Evolutionary conservation across 192 early-diverging fungal genomes (phyloP), one percentile per base, ranked within the genome.

Genomic region (Umbelopsis sp.): DNA sequence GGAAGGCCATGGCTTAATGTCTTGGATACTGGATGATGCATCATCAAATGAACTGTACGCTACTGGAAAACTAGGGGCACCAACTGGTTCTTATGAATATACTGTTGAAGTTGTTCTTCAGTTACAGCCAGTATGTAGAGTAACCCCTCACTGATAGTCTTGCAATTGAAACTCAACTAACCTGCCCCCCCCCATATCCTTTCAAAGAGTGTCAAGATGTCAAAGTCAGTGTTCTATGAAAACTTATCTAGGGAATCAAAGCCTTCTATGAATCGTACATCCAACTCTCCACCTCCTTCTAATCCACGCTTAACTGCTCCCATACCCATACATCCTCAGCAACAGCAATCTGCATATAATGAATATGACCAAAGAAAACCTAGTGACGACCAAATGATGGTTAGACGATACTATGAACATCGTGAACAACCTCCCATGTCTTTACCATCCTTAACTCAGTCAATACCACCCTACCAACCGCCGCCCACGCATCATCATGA

Each of bases 1-100:
- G 77, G 77, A 79, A 66, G 77, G 77, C 7, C 77, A 79, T 66
- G 77, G 77, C 24, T 66, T 79, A 20, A 69, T 79, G 70, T 75
- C 73, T 20, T 79, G 73, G 74, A 69, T 79, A 31, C 65, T 79
- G 67, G 74, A 75, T 34, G 44, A 72, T 7, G 36, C 45, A 26
- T 16, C 68, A 16, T 26, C 68, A 34, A 34, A 73, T 31, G 56
- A 47, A 29, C 38, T 31, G 25, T 31, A 29, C 24, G 38, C 66
- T 36, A 31, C 68, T 31, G 74, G 74, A 22, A 76, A 71, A 59
- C 10, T 52, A 0, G 26, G 52, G 21, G 25, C 66, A 45, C 34
- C 65, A 49, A 41, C 34, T 24, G 65, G 34, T 34, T 8, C 22
- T 45, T 62, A 34, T 31, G 31, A 65, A 34, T 22, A 65, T 14